Evolutionary conservation across 2,329 filamentous ascomycete genomes (phyloP).

Genomic region (Phyllosticta citriasiana): DNA sequence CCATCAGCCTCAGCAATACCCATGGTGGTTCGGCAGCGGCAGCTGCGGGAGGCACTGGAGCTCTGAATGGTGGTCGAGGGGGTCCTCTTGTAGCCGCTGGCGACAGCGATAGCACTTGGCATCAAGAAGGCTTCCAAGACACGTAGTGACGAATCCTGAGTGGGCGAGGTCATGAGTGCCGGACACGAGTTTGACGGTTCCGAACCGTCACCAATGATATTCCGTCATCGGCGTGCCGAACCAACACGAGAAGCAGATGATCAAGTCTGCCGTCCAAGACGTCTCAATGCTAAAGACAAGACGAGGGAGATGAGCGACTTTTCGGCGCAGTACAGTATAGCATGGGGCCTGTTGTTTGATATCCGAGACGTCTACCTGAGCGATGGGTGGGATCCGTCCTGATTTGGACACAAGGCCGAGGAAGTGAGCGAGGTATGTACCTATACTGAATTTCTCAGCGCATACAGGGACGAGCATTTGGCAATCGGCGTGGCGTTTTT

Average conservation of each 20-base stretch:
- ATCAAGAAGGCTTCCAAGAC: constrained; percentile 26
- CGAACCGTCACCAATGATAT: too few species aligned
- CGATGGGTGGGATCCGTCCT: background rate
- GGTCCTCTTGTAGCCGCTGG: constrained; percentile 16
- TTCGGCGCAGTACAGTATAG: background rate
- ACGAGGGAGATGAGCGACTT: background rate
- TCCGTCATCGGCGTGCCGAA: background rate
- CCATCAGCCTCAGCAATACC: constrained; percentile 25
- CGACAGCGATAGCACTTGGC: constrained; percentile 23
- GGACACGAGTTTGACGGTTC: too few species aligned
- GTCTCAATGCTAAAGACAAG: background rate
- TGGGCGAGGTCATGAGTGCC: background rate
- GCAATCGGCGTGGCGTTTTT: background rate
- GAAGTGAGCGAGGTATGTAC: background rate
- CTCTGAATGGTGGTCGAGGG: constrained; percentile 9
- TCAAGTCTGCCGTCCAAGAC: background rate
- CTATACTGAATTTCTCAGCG: background rate
- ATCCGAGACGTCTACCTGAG: background rate
- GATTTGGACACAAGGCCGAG: background rate
- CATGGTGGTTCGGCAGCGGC: constrained; percentile 18
- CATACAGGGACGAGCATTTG: background rate
- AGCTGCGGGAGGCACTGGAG: constrained; percentile 12
- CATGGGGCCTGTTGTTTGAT: background rate
- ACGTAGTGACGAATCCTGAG: constrained; percentile 6
- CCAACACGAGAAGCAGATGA: background rate